Conservation (phyloP, 2,329 filamentous ascomycete species). For the Colletotrichum sp. region DNA sequence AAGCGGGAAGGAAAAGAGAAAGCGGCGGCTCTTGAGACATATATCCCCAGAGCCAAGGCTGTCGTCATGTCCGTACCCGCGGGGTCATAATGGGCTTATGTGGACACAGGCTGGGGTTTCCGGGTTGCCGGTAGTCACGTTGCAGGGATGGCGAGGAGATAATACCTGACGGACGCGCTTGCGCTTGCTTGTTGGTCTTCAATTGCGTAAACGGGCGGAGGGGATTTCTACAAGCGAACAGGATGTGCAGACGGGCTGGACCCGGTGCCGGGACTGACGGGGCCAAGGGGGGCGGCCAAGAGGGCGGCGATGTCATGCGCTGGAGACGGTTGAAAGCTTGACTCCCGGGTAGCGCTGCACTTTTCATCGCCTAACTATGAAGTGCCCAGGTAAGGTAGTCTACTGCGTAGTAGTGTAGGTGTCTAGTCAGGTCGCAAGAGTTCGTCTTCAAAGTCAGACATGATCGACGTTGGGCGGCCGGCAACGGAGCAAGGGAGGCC, state of each 20-base stretch:
- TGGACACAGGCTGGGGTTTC: background rate
- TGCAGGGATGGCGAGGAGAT: background rate
- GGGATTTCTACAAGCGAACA: background rate
- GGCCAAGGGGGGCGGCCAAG: slow-evolving; percentile 9
- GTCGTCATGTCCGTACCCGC: slow-evolving; percentile 3
- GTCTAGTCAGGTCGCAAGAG: background rate
- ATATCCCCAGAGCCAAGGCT: background rate
- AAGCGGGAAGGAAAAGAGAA: background rate
- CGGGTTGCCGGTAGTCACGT: background rate
- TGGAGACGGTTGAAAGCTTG: slow-evolving; percentile 13
- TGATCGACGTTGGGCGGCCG: background rate
- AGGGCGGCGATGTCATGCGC: slow-evolving; percentile 13
- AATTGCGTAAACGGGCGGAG: slow-evolving; percentile 9
- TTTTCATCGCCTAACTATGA: background rate
- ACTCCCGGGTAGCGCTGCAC: background rate
- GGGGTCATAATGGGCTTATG: slow-evolving; percentile 2
- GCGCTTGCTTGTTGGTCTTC: background rate
- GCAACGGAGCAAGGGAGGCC: background rate
- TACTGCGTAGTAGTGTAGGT: too few relatives aligned
- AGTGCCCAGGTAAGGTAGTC: background rate
- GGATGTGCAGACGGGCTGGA: background rate
- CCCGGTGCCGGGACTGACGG: slow-evolving; percentile 2
- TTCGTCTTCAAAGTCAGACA: background rate
- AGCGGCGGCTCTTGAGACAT: background rate
- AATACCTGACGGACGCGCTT: background rate